phyloP scores from a whole-genome alignment of 2,329 filamentous ascomycete genomes.

The Sclerotinia sclerotiorum region DNA sequence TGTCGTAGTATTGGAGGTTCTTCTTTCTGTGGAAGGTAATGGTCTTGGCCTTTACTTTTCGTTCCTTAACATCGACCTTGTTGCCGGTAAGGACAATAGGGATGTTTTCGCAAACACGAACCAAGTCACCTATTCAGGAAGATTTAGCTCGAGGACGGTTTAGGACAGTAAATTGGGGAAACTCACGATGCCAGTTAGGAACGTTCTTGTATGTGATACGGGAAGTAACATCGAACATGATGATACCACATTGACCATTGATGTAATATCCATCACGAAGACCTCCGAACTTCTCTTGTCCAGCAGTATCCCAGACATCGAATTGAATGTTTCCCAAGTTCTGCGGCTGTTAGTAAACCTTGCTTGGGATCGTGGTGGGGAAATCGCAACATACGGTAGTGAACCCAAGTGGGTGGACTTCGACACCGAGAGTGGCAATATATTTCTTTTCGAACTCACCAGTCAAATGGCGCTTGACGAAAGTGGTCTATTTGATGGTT shows the following conservation, averaged over 20 bases:
- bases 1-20: slow-evolving; percentile 99
- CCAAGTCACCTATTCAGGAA: slow-evolving; percentile 73
- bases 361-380: neutral
- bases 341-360: slow-evolving; percentile 43
- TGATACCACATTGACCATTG: slow-evolving; percentile 99
- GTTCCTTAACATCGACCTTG: slow-evolving; percentile 99
- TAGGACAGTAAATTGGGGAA: slow-evolving; percentile 4
- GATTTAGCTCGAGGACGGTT: slow-evolving; percentile 22
- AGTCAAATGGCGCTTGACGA: slow-evolving; percentile 99
- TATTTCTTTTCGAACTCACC: slow-evolving; percentile 99
- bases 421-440: slow-evolving; percentile 98
- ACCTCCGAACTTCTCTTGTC: slow-evolving; percentile 99
- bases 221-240: slow-evolving; percentile 99
- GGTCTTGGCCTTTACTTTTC: slow-evolving; percentile 99
- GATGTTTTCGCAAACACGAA: slow-evolving; percentile 99
- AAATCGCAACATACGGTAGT: slow-evolving; percentile 73
- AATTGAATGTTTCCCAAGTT: slow-evolving; percentile 98
- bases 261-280: slow-evolving; percentile 99
- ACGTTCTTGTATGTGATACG: slow-evolving; percentile 99
- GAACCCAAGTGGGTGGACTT: slow-evolving; percentile 98
- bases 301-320: slow-evolving; percentile 98
- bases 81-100: slow-evolving; percentile 97
- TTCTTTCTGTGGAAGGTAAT: slow-evolving; percentile 99
- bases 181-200: slow-evolving; percentile 99
- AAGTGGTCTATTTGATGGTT: slow-evolving; percentile 74